Base-by-base conservation (phyloP, 2,329 filamentous ascomycete species). In the Scolecobasidium constrictum region DNA sequence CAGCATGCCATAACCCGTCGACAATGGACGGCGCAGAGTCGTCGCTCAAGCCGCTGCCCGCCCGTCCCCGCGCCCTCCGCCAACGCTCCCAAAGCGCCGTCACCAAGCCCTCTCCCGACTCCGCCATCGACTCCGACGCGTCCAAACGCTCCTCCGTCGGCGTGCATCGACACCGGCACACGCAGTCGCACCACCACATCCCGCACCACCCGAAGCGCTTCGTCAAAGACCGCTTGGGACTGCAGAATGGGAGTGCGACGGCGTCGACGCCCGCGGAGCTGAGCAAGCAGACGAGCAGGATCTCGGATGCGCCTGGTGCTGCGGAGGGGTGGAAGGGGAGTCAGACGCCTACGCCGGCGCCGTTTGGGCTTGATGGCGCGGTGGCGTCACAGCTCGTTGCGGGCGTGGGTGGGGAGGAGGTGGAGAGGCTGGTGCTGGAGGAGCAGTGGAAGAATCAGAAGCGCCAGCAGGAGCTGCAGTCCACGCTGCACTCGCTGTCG, bases 401-500 rank as follows among this genome's bases (percentile, higher is more conserved):
- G 38, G 38, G 23, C 5, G 15, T 15, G 9, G 20, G 16, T 41
- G 38, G n/a, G 6, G 38, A 15, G 20, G 21, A 41, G n/a, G 21
- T 7, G 11, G 16, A 26, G 15, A 26, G 40, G 16, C n/a, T 43
- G 40, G 35, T 45, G 12, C 18, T 12, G 41, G 16, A 19, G 40
- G 42, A 44, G 40, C 7, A 33, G 19, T 7, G 16, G 40, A 21
- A 21, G 19, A 17, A 45, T 11, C 17, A 28, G 18, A 42, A 34
- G 34, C n/a, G n/a, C 12, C 15, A 33, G 23, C 64, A 60, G 38
- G 59, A 67, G 40, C 56, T 70, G 6, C 57, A 60, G 5, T 45
- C 52, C 16, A 59, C 62, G 17, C 53, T 71, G 7, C 59, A 64
- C 40, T 50, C 49, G 38, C 66, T 87, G 9, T 71, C 71, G 50